Evolutionary conservation across 371 early-diverging fungal species (phyloP), one percentile per base, ranked within the genome.

Genomic region (Nematocida major): DNA sequence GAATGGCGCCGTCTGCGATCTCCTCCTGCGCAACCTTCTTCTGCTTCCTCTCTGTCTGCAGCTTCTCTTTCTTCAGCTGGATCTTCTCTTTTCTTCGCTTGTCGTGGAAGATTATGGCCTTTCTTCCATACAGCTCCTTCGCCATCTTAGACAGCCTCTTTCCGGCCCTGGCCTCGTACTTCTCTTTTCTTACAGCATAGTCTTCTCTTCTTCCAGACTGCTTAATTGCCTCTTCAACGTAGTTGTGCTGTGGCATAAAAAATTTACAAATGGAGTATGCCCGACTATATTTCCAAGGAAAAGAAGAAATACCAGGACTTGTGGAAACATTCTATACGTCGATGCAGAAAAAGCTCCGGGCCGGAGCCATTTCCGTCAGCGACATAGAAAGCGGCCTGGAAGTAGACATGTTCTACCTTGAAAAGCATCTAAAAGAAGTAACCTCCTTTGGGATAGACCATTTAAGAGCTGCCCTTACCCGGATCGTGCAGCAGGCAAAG

Each of bases 31-130:
- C 93, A 81, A 90, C 91, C 81, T 89, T 89, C 87, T 92, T 91
- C 81, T 93, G 92, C 82, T 94, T 93, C 86, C 93, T 93, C 87
- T 92, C 91, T 85, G 94, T 94, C 81, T 96, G 89, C 59, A 80
- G 69, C 47, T 79, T 43, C 22, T 89, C 88, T 88, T 96, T 97
- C 89, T 96, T 95, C 91, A 96, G 93, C 87, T 96, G 93, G 81
- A 97, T 93, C 92, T 99, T 99, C 85, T 96, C 94, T n/a, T 89
- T 87, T 84, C 91, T 91, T 73, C 94, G 89, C 87, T 95, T 94
- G 91, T 95, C 94, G 87, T 95, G 93, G 88, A 92, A 91, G 83
- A 97, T 85, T 89, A 95, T 97, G 79, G 97, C 99, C 88, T 92
- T 93, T 73, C 94, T 85, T 68, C 99, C 97, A 85, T 92, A 93